Base-by-base conservation (phyloP, 768 basidiomycete species). In the Pleurotus eryngii region DNA sequence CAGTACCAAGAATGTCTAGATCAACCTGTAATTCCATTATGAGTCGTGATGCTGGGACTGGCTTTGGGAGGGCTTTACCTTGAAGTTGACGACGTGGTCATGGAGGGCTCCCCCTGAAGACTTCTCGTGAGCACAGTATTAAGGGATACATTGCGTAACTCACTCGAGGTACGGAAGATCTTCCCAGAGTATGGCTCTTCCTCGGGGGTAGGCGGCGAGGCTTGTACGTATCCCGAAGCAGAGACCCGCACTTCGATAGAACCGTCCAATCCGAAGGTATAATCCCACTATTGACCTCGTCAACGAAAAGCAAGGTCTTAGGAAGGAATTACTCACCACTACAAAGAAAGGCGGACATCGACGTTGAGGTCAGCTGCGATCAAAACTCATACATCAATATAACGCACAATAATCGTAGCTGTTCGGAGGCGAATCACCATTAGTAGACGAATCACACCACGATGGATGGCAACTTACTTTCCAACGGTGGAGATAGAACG, bases 211-310 rank as follows among this genome's bases (percentile, higher is more conserved):
- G 82, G 86, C 64, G 76, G 83, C 9, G 81, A 84, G 45, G 81
- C 84, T 69, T 87, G 86, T 55, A 87, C 72, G 64, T 88, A 88
- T 3, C 86, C 86, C 2, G 84, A 86, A 0, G 86, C 86, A 7
- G 85, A 86, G 17, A 86, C 27, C 1, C 82, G 76, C 14, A 87
- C 82, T 70, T 88, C 86, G 26, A 88, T 77, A 1, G 84, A 84
- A 3, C 86, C 85, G 60, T 87, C 86, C 17, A 85, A 65, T 55
- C 81, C 78, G 74, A 87, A 86, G 2, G 79, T 80, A 65, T 86
- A 87, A 61, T 86, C 86, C 64, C 86, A 87, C 77, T 81, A 9
- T 20, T 7, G 73, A 69, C 69, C 74, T 72, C 73, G 18, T 20
- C 22, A 55, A 42, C 17, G 2, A 20, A 39, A 8, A 39, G 12